A percentile compares a stretch with the other conserved stretches of the same genome.
Conservation (phyloP, 768 basidiomycete genomes). For the Dendrothele bispora region DNA sequence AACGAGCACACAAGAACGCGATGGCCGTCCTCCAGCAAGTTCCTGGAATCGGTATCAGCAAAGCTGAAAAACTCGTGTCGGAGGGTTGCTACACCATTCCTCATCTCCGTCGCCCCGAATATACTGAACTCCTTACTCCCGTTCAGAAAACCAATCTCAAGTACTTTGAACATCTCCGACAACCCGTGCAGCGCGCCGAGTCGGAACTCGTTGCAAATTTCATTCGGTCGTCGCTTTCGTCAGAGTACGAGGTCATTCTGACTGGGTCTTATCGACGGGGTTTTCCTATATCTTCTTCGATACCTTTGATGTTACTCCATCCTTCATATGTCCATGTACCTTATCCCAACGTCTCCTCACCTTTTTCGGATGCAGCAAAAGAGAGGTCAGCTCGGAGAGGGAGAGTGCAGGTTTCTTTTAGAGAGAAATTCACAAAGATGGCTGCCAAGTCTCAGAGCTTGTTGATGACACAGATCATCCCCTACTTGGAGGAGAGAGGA, state of each 20-base stretch:
- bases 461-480: conserved; percentile 32
- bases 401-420: not conserved
- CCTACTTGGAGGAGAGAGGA: conserved; percentile 31
- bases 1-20: not conserved
- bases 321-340: conserved; percentile 28
- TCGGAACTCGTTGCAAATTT: not conserved
- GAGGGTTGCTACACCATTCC: not conserved
- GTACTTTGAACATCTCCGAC: not conserved
- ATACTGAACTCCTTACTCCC: not conserved
- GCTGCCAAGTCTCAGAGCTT: not conserved
- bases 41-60: not conserved
- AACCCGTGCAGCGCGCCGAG: conserved; percentile 1
- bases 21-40: not conserved
- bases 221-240: not conserved
- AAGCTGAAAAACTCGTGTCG: not conserved
- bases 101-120: not conserved
- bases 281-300: conserved; percentile 13
- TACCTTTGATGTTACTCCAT: conserved; percentile 30
- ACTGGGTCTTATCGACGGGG: conserved; percentile 3
- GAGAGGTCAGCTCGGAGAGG: not conserved
- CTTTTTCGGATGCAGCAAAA: not conserved
- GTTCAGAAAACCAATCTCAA: not conserved
- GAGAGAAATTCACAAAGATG: not conserved
- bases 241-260: not conserved
- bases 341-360: conserved; percentile 11